phyloP scores from a whole-genome alignment of 2,329 filamentous ascomycete species.

The Pyrenophora tritici-repentis region DNA sequence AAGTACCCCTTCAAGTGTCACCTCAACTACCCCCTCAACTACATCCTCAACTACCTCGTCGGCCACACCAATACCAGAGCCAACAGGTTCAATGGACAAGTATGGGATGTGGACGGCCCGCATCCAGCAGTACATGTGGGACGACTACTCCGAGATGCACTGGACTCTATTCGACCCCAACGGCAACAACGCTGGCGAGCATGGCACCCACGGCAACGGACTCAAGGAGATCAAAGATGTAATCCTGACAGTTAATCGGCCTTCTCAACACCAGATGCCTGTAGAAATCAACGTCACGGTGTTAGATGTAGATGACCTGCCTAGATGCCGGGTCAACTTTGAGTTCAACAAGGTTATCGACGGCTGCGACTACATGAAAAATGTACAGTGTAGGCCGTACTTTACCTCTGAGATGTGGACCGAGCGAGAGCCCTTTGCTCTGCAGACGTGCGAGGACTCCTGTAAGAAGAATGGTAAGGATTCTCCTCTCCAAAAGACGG shows the following conservation, averaged over 20 bases:
- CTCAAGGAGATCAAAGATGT: not conserved
- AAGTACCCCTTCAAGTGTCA: not conserved
- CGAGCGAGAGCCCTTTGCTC: constrained; percentile 7
- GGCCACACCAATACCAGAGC: not conserved
- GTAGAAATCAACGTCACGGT: constrained; percentile 10
- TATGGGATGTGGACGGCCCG: constrained; percentile 19
- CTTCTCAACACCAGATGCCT: constrained; percentile 11
- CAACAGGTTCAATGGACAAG: constrained; percentile 10
- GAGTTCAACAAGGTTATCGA: constrained; percentile 9
- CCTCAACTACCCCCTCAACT: too few relatives aligned
- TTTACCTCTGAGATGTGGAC: constrained; percentile 14
- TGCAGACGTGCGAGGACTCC: constrained; percentile 4
- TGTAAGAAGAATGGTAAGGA: not conserved
- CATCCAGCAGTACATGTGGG: constrained; percentile 17
- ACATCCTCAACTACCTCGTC: not conserved
- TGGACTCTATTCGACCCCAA: constrained; percentile 27
- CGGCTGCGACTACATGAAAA: not conserved
- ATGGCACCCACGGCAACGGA: not conserved
- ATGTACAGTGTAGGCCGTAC: constrained; percentile 6
- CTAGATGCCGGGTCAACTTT: constrained; percentile 10
- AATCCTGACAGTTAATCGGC: constrained; percentile 12
- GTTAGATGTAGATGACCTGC: not conserved
- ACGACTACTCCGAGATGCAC: constrained; percentile 8
- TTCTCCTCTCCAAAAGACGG: not conserved
- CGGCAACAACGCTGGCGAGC: constrained; percentile 12